Evolutionary conservation across 306 rosid genomes (phyloP), one percentile per base, ranked within the genome.

Genomic region (Acacia melanoxylon): DNA sequence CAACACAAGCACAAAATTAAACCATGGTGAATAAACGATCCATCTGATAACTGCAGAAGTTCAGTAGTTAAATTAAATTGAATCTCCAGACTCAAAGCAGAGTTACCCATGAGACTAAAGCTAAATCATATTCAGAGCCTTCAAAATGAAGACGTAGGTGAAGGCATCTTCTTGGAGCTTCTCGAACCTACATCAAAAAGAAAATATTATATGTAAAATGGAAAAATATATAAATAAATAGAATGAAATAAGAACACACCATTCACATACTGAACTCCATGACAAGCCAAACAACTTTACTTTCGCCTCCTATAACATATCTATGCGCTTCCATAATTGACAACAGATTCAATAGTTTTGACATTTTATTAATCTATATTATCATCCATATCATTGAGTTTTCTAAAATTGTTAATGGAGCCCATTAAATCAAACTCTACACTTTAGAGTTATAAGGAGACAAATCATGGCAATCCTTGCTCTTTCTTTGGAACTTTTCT

Each of bases 161-260:
- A 92, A 94, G 51, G 97, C 98, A 78, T 91, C 93, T 84, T 93
- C 97, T 79, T 87, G 94, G 68, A 94, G 94, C 89, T 90, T 94
- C 87, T 94, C 94, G 84, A 94, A 94, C 80, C 97, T 94, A 90
- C 86, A 88, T 46, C 70, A 27, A 62, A 62, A 37, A 37, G 41
- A n/a, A 22, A 13, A 5, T 61, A 27, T 27, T 29, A 29, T 29
- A 29, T 63, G 41, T 16, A 15, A 63, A 29, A 14, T 63, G 41
- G 6, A 33, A 44, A 71, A 24, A 24, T 31, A 68, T 19, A 35
- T n/a, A n/a, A n/a, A 46, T 3, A 62, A 33, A 67, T 37, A 20
- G 22, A 76, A 73, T 13, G 22, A 33, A 44, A 82, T 74, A 49
- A 71, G 31, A 78, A 35, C 70, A 46, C 42, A 31, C n/a, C 4